Evolutionary conservation across 805 yeast genomes (phyloP), one percentile per base, ranked within the genome.

Genomic region (Sugiyamaella floridensis): DNA sequence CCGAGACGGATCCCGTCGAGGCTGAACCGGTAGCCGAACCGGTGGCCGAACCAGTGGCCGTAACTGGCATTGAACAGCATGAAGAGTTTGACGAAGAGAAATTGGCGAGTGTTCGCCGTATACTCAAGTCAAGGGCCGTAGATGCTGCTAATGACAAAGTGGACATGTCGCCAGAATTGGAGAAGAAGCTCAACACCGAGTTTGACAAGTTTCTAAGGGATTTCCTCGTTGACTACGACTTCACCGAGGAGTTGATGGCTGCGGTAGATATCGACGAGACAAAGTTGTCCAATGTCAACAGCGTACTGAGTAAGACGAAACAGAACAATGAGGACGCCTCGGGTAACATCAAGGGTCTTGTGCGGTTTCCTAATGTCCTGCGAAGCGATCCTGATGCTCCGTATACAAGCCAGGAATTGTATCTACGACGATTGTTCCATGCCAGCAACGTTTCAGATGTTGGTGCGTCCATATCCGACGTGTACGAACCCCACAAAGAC

Each of bases 331-430:
- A 9, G 10, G 48, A 32, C 12, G 46, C 48, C 26, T 40, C 46
- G 9, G 63, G 62, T 10, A 57, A 60, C 53, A 48, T 58, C 46
- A 51, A 34, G 29, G 64, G 65, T 4, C 42, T 28, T 34, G 40
- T 54, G 15, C 54, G 64, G 67, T 84, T 75, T 66, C 93, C 96
- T 47, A 76, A 77, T 57, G 75, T 89, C 55, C 76, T 76, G 48
- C 81, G 82, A 40, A 78, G 92, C 0, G 73, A 78, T 8, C 75
- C 73, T 42, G 75, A 76, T 53, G 82, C 80, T 66, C 81, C 90
- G 41, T 90, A 87, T 68, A 78, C 95, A 0, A 69, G 74, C 42
- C 89, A 87, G 60, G 97, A 90, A 68, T 75, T 89, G 47, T 83
- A 78, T 57, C 73, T 87, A 56, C 82, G 97, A 65, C 85, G 83